Conservation (phyloP, 1,284 basidiomycete species). For the Fistulinella cinereoalba region DNA sequence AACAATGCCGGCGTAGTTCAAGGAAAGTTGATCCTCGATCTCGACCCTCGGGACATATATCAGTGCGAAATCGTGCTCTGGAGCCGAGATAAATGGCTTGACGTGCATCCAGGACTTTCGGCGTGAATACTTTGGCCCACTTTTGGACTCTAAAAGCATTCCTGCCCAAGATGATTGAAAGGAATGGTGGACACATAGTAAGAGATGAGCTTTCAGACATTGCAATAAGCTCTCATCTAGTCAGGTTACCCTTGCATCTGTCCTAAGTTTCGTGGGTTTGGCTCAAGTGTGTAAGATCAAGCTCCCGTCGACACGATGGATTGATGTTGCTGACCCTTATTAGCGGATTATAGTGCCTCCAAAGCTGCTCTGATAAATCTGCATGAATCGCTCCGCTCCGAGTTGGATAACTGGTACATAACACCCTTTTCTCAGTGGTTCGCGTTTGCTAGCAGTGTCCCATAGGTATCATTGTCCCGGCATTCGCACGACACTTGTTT, state of each 20-base stretch:
- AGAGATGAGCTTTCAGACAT: slow-evolving; percentile 22
- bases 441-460: slow-evolving; percentile 5
- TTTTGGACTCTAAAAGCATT: slow-evolving; percentile 93
- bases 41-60: slow-evolving; percentile 72
- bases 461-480: slow-evolving; percentile 65
- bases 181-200: slow-evolving; percentile 82
- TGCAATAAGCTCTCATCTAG: slow-evolving; percentile 1
- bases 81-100: background rate
- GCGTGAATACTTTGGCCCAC: slow-evolving; percentile 84
- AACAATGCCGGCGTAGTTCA: slow-evolving; percentile 97
- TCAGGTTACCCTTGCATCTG: slow-evolving; percentile 79
- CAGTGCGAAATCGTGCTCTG: slow-evolving; percentile 52
- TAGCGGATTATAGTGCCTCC: slow-evolving; percentile 86
- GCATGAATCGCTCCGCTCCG: slow-evolving; percentile 79
- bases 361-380: slow-evolving; percentile 80
- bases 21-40: slow-evolving; percentile 81
- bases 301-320: background rate
- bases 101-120: slow-evolving; percentile 67
- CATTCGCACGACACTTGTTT: slow-evolving; percentile 79
- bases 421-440: slow-evolving; percentile 1
- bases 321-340: slow-evolving; percentile 7
- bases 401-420: slow-evolving; percentile 70
- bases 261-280: slow-evolving; percentile 71
- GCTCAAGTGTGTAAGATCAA: slow-evolving; percentile 75
- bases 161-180: slow-evolving; percentile 84